These are phyloP conservation scores for Boletus huronensis DNA, from an alignment of 768 basidiomycete genomes.

Conservation along the genomic window DNA sequence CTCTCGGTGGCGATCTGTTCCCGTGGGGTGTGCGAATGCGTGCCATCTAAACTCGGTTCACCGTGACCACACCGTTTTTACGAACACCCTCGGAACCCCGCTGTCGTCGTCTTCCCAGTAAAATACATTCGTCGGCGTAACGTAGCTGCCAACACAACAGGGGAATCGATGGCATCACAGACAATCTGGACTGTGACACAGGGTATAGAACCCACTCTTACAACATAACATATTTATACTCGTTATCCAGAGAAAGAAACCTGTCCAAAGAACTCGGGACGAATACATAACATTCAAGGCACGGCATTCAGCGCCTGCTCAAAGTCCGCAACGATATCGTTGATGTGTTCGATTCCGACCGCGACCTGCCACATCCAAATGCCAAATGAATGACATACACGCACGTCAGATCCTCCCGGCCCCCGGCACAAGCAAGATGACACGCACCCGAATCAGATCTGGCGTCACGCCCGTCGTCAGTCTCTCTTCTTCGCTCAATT, in stretches of 20 bases:
- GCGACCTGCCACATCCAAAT: constrained; percentile 32
- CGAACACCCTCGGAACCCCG: no score
- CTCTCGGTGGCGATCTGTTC: no score
- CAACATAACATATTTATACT: neutral
- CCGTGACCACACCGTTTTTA: no score
- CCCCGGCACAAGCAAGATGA: neutral
- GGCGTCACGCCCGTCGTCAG: constrained; percentile 48
- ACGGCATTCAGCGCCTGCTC: constrained; percentile 35
- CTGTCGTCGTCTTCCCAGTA: no score
- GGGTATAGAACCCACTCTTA: neutral
- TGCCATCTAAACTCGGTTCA: no score
- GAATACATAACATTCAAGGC: constrained; percentile 1
- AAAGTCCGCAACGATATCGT: constrained; percentile 49
- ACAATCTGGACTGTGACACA: no score
- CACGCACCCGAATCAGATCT: constrained; percentile 53
- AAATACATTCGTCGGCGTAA: neutral
- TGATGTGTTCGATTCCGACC: constrained; percentile 43
- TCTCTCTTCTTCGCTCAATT: constrained; percentile 48
- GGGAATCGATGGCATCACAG: neutral
- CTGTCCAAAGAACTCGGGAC: neutral
- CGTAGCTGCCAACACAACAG: no score
- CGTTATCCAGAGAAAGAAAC: no score
- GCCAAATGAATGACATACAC: no score
- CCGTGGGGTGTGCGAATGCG: no score
- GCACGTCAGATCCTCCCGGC: neutral